Conservation (phyloP, 2,329 filamentous ascomycete species). For the Chrysoporthe puriensis region DNA sequence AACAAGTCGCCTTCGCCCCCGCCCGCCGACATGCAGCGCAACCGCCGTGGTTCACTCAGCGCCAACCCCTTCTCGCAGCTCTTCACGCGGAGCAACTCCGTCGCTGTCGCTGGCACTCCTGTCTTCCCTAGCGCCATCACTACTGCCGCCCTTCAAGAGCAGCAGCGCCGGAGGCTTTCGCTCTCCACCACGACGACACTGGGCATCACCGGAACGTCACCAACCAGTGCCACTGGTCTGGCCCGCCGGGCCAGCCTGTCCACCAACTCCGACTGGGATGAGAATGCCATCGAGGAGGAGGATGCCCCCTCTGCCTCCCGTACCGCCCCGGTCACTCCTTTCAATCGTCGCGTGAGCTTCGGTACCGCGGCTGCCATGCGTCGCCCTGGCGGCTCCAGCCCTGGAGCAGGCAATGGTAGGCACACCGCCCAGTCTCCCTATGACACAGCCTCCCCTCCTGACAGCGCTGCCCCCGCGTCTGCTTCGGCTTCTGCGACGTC, state of each 20-base stretch:
- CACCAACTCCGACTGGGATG: constrained; percentile 69
- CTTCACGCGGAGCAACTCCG: constrained; percentile 61
- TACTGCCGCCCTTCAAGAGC: constrained; percentile 54
- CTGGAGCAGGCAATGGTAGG: constrained; percentile 64
- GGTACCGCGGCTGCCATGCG: constrained; percentile 75
- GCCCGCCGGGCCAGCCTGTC: constrained; percentile 69
- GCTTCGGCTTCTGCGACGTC: constrained; percentile 35
- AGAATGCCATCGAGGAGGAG: constrained; percentile 74
- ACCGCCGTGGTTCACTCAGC: constrained; percentile 61
- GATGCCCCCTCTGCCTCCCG: constrained; percentile 56
- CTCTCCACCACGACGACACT: constrained; percentile 62
- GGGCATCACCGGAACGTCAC: constrained; percentile 72
- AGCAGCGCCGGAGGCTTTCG: constrained; percentile 71
- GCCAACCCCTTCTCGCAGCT: constrained; percentile 60
- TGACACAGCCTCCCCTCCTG: constrained; percentile 37
- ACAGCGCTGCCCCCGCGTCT: constrained; percentile 35
- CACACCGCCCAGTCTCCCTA: constrained; percentile 43
- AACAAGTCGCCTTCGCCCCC: constrained; percentile 36
- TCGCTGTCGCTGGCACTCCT: constrained; percentile 45
- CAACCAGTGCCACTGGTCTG: constrained; percentile 57
- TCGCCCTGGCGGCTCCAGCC: constrained; percentile 58
- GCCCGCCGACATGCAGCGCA: constrained; percentile 39
- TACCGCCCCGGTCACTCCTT: constrained; percentile 71
- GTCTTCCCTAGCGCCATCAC: constrained; percentile 50
- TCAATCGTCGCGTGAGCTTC: constrained; percentile 86